phyloP scores from a whole-genome alignment of 352 stramenopile species.

The Phytophthora ramorum region DNA sequence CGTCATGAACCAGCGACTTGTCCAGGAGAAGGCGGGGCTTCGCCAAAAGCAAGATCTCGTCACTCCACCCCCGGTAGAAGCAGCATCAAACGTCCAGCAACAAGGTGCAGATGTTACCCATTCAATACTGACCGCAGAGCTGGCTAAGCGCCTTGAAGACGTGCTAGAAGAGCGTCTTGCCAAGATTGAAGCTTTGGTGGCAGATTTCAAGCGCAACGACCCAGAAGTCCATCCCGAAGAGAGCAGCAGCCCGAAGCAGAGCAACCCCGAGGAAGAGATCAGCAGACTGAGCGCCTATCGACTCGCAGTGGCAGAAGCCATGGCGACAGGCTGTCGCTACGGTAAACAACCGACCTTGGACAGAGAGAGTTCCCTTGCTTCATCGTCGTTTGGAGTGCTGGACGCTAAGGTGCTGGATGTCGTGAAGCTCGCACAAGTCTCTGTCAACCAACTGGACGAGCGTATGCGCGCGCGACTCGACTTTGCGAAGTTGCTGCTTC shows the following conservation, averaged over 20 bases:
- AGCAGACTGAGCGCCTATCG: constrained; percentile 20
- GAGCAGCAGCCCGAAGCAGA: background rate
- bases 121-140: constrained; percentile 9
- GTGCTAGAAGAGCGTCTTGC: constrained; percentile 33
- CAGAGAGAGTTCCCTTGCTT: constrained; percentile 3
- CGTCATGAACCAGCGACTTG: constrained; percentile 57
- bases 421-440: background rate
- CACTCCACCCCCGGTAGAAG: background rate
- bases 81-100: constrained; percentile 1
- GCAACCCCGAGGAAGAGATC: background rate
- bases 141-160: constrained; percentile 25
- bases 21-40: constrained; percentile 61
- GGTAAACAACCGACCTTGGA: constrained; percentile 8
- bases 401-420: constrained; percentile 10
- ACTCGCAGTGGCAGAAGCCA: constrained; percentile 27
- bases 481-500: constrained; percentile 45
- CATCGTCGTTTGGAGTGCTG: constrained; percentile 29
- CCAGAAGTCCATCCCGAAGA: background rate
- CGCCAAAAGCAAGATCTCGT: constrained; percentile 45
- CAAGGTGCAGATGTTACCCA: constrained; percentile 1
- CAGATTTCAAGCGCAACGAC: constrained; percentile 12
- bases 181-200: constrained; percentile 36
- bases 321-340: constrained; percentile 31
- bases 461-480: constrained; percentile 37
- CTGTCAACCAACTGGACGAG: constrained; percentile 29